Base-by-base conservation (phyloP, 2,329 filamentous ascomycete species). In the Meredithiella fracta region DNA sequence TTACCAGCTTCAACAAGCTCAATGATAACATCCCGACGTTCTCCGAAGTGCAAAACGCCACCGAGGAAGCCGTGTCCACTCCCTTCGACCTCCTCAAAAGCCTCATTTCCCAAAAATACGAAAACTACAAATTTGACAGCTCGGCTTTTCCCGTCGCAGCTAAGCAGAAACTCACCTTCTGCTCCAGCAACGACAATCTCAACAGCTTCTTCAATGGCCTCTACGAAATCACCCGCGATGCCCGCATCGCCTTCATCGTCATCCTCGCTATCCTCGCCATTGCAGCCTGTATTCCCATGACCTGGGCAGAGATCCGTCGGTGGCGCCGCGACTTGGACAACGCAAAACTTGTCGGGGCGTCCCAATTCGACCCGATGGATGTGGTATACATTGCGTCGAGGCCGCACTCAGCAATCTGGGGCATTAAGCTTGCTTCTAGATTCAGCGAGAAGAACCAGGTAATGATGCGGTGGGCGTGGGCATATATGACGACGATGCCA, bases 331-430 rank as follows among this genome's bases (percentile, higher is more conserved):
- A 89, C 74, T 78, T 83, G 66, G 73, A 82, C 61, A 82, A 83
- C 58, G 79, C 86, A 22, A 71, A 74, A 56, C 72, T 89, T 31
- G 76, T 94, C 62, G 72, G 75, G 49, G 72, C 77, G 61, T 73
- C 83, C 56, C 77, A 79, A 29, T 81, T 82, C 65, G 89, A 97
- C 64, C 78, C 85, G 0, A 81, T 95, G 75, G 91, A 97, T 65
- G 81, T 90, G 37, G 79, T 94, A 44, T 94, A 96, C 69, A 85
- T 96, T 61, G 81, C 84, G 31, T 90, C 87, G 34, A 80, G 88
- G 22, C 89, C 91, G 1, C 80, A 83, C 62, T 86, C 88, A 1
- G 79, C 87, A 1, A 75, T 75, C 1, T 70, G 77, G 26, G 91
- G 90, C 42, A 77, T 95, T 65, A 83, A 78, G 68, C 62, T 86